Conservation (phyloP, 768 basidiomycete species). For the Plicaturopsis crispa region DNA sequence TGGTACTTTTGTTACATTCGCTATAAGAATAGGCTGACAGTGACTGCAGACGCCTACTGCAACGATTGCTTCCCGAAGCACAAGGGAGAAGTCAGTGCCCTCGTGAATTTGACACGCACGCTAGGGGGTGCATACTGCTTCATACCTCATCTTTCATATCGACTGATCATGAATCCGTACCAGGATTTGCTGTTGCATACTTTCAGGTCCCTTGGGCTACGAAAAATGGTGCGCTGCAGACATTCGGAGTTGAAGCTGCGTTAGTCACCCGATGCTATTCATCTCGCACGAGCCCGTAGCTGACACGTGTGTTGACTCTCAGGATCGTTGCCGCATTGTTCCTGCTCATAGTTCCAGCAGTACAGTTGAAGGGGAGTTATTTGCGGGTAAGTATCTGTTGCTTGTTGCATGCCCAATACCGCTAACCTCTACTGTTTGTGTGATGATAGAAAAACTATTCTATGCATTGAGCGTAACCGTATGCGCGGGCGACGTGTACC, state of each 20-base stretch:
- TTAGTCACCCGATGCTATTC: constrained; percentile 20
- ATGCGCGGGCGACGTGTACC: too few relatives aligned
- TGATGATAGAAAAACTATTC: too few relatives aligned
- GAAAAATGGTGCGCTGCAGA: constrained; percentile 52
- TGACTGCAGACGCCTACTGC: constrained; percentile 34
- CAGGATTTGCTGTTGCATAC: constrained; percentile 56
- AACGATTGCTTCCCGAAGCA: constrained; percentile 41
- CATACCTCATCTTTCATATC: too few relatives aligned
- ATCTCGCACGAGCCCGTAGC: background rate
- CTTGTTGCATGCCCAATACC: too few relatives aligned
- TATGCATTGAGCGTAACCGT: too few relatives aligned
- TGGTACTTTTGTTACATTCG: constrained; percentile 12
- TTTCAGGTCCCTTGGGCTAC: constrained; percentile 62
- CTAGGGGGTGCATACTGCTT: constrained; percentile 33
- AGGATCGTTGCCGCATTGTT: constrained; percentile 46
- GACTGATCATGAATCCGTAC: background rate
- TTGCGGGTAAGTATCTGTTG: constrained; percentile 43
- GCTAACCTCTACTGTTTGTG: too few relatives aligned
- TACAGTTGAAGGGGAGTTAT: constrained; percentile 40
- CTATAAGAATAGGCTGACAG: constrained; percentile 15
- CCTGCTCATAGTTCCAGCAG: constrained; percentile 41
- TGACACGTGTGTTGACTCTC: background rate
- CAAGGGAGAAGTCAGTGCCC: constrained; percentile 55
- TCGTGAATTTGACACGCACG: constrained; percentile 48
- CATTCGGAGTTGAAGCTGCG: constrained; percentile 58